Conservation (phyloP, 768 basidiomycete species). For the Cyclocybe cylindracea region DNA sequence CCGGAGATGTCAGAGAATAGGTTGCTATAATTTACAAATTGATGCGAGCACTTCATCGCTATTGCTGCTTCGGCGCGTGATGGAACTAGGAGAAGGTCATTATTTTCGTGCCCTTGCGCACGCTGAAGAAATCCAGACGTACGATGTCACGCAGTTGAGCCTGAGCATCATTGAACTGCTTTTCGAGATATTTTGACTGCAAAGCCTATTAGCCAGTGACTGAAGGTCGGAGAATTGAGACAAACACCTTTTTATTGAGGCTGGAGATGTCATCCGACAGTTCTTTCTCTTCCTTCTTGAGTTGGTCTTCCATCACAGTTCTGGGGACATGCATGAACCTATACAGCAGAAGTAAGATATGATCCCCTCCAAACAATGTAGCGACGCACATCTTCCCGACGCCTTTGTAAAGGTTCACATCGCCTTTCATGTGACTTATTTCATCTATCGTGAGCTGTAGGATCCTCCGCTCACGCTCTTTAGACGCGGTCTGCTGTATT, state of each 20-base stretch:
- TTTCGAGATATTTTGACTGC: constrained; percentile 89
- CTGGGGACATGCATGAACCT: constrained; percentile 94
- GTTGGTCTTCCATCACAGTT: constrained; percentile 71
- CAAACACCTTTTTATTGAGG: constrained; percentile 79
- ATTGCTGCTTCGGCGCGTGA: constrained; percentile 46
- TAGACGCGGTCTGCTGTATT: constrained; percentile 72
- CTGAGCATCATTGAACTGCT: constrained; percentile 91
- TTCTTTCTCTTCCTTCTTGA: constrained; percentile 79
- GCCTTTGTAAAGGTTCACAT: constrained; percentile 88
- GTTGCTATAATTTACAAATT: too few relatives aligned
- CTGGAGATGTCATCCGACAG: constrained; percentile 80
- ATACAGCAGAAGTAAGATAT: not conserved
- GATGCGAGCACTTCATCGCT: not conserved
- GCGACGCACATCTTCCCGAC: constrained; percentile 92
- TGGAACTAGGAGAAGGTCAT: constrained; percentile 48
- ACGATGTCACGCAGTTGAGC: constrained; percentile 85
- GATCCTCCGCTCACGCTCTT: constrained; percentile 89
- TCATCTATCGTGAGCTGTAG: constrained; percentile 88
- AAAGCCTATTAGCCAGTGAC: not conserved
- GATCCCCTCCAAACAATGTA: not conserved
- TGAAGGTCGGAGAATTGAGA: not conserved
- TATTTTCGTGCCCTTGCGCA: not conserved
- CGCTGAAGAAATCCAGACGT: constrained; percentile 23
- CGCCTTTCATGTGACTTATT: constrained; percentile 65
- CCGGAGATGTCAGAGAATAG: too few relatives aligned